Conservation (phyloP, 352 stramenopile genomes). For the Pythium periplocum region DNA sequence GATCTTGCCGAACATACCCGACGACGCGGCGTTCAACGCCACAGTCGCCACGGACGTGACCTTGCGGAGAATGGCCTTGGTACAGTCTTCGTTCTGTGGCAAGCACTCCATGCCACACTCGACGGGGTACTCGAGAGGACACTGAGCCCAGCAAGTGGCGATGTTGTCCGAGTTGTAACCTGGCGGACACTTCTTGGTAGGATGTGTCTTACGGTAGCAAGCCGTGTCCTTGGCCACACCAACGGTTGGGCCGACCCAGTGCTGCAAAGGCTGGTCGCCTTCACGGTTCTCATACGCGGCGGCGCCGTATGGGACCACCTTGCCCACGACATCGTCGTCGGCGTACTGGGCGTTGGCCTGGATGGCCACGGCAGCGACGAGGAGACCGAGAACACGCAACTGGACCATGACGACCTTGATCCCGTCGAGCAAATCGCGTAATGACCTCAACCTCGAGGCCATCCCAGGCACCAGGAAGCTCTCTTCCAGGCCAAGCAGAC, state of each 20-base stretch:
- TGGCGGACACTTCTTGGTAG: slow-evolving; percentile 27
- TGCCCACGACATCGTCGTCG: not conserved
- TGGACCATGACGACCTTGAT: not conserved
- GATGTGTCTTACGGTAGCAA: slow-evolving; percentile 27
- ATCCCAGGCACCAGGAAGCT: too few relatives aligned
- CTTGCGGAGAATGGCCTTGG: slow-evolving; percentile 1
- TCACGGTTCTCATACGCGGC: too few relatives aligned
- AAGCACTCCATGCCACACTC: slow-evolving; percentile 55
- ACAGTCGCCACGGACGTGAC: not conserved
- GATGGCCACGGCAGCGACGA: not conserved
- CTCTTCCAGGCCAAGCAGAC: too few relatives aligned
- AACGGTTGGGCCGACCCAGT: slow-evolving; percentile 16
- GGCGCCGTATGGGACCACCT: too few relatives aligned
- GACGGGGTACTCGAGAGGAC: slow-evolving; percentile 47
- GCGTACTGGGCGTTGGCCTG: slow-evolving; percentile 1
- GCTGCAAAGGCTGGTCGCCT: not conserved
- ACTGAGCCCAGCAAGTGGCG: slow-evolving; percentile 53
- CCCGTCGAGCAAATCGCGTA: too few relatives aligned
- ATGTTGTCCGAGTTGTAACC: slow-evolving; percentile 46
- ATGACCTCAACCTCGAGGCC: too few relatives aligned
- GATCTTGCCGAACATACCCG: slow-evolving; percentile 8
- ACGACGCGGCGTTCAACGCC: slow-evolving; percentile 2
- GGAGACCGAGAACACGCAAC: too few relatives aligned
- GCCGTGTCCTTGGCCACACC: slow-evolving; percentile 13
- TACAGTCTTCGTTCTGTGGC: slow-evolving; percentile 31